Evolutionary conservation across 306 rosid species (phyloP), one percentile per base, ranked within the genome.

Genomic region (Vigna trinervia): DNA sequence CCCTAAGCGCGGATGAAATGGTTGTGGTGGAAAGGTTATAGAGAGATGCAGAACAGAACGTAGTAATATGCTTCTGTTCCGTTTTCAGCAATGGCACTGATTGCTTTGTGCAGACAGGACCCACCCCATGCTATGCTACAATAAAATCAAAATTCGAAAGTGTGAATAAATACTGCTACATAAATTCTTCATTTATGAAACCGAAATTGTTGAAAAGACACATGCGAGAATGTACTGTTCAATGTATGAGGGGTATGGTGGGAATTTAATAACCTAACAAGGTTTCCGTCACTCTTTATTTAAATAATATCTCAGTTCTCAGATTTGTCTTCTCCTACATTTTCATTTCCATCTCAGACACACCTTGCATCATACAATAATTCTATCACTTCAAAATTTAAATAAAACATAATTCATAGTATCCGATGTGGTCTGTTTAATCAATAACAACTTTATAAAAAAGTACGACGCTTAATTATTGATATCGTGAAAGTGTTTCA

Each of bases 61-160:
- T 28, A 12, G 79, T 77, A 47, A 47, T 47, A 47, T 67, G 41
- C 56, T 54, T 23, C 54, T 73, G 82, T 84, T 74, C 84, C 78
- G 81, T 85, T 87, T 77, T 87, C 85, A 73, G 81, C 72, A 74
- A 77, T 78, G 87, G 80, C 86, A 69, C 91, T 77, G 85, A 88
- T 90, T 75, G 81, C 88, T 84, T 81, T 43, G 84, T 76, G 41
- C 80, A 19, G 30, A 13, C 5, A 19, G 82, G 75, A 78, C 14
- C 86, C 85, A 70, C 67, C 67, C n/a, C 12, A 20, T 41, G 22
- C 59, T 57, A 7, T 41, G 22, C 59, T 57, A 7, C 70, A 51
- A 62, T 66, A 47, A 69, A 69, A 48, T 63, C 13, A 19, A 64
- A 82, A 12, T 71, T 72, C 78, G 32, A 64, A 77, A 41, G 23